Percentiles rank a stretch among this genome's conserved stretches.
Evolutionary conservation across 352 stramenopile genomes (phyloP).

Genomic region (Globisporangium viniferum): DNA sequence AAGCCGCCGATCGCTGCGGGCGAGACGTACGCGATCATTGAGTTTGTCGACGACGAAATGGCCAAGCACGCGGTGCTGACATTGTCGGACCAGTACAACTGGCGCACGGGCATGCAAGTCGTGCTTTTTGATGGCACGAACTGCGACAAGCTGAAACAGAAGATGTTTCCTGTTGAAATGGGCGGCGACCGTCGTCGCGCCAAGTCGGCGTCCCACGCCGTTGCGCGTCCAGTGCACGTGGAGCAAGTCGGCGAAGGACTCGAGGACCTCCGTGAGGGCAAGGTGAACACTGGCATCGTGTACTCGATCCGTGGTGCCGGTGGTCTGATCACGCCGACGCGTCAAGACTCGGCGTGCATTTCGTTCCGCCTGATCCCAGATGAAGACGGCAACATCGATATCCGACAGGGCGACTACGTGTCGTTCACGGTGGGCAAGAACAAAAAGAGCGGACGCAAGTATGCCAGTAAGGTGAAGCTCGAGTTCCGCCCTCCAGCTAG

Average conservation of each 20-base stretch:
- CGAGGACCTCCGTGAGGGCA: conserved; percentile 82
- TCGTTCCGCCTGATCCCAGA: conserved; percentile 87
- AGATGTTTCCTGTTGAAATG: conserved; percentile 86
- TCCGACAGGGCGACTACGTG: conserved; percentile 82
- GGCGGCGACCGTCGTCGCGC: conserved; percentile 67
- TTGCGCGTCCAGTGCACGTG: conserved; percentile 74
- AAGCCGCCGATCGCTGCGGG: conserved; percentile 85
- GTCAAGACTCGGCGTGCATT: conserved; percentile 81
- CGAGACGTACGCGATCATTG: conserved; percentile 88
- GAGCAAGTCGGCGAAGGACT: conserved; percentile 81
- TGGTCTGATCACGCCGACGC: conserved; percentile 80
- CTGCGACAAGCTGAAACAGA: conserved; percentile 87
- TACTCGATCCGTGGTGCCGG: conserved; percentile 85
- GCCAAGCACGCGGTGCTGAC: conserved; percentile 86
- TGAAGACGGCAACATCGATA: conserved; percentile 84
- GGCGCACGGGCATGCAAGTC: conserved; percentile 83
- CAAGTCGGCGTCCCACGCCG: conserved; percentile 66
- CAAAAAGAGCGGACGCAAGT: conserved; percentile 88
- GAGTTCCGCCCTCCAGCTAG: conserved; percentile 79
- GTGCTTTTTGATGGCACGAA: conserved; percentile 89
- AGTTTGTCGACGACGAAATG: conserved; percentile 88
- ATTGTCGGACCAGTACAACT: conserved; percentile 87
- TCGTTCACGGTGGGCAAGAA: conserved; percentile 89
- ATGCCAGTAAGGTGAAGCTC: conserved; percentile 86
- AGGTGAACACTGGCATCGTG: conserved; percentile 83